Base-by-base conservation (phyloP, 2,329 filamentous ascomycete genomes). In the Ramichloridium luteum region DNA sequence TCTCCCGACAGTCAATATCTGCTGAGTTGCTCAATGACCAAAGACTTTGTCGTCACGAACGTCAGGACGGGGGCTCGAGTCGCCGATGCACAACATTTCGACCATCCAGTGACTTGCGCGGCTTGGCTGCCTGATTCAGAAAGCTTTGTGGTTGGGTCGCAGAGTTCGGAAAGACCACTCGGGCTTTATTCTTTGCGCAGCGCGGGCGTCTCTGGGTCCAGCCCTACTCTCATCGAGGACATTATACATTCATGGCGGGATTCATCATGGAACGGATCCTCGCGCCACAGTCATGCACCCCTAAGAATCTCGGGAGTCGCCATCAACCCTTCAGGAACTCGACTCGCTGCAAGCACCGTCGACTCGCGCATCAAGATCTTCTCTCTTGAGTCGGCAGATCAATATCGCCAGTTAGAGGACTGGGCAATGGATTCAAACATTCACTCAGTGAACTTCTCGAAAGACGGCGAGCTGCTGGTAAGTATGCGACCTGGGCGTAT, bases 1-100 rank as follows among this genome's bases (percentile, higher is more conserved):
- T 94, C 86, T 51, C 90, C 86, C 4, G 84, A 98, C 55, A 83
- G 93, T 57, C 70, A 70, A 1, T 82, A 82, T 59, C 66, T 98
- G 18, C 74, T 96, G 23, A 88, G 80, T 11, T 96, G 88, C 53
- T 80, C 50, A 8, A 45, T 51, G 28, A 51, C 46, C 37, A 53
- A 52, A 34, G 51, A 55, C 26, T 49, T 57, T 18, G 47, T 50
- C 10, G 47, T 57, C 12, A 44, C 54, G 25, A 43, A 46, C 31
- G 40, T 51, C 8, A 40, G 42, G 9, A 51, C 45, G 23, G 81
- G 81, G 0, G 59, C 62, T 23, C 62, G 75, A 27, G 61, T 83
- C 25, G 67, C 72, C 34, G 72, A 66, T 6, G 67, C 88, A 11
- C 68, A 74, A 31, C 70, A 75, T 28, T 86, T 90, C 47, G 68